Evolutionary conservation across 495 filamentous ascomycete species (phyloP), one percentile per base, ranked within the genome.

Genomic region (Glarea lozoyensis): DNA sequence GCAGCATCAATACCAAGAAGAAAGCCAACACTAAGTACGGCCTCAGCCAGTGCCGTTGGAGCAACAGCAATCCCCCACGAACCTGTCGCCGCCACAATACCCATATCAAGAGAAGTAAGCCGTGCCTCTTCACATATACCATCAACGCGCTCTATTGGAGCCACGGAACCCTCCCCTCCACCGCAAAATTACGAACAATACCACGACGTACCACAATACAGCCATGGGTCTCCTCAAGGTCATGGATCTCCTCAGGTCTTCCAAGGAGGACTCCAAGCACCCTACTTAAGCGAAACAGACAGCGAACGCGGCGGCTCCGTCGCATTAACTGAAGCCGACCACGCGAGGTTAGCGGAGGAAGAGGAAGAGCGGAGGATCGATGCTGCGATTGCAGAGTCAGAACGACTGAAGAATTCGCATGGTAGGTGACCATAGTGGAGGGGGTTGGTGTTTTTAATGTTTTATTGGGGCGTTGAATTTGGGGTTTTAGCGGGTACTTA

Each of bases 281-380:
- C 42, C 21, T 48, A 49, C 13, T 38, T 56, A n/a, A 45, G 36
- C 7, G 53, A 56, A 24, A 37, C 37, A 23, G 46, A 42, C n/a
- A n/a, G 25, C 25, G 25, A 29, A 7, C 25, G n/a, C n/a, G 7
- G 7, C 7, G n/a, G n/a, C n/a, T 29, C 7, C 1, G 49, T 11
- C 6, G n/a, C 10, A 5, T 21, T 52, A 46, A 56, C 37, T 30
- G 32, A 29, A 1, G 53, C 49, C n/a, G 53, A 56, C 19, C 18
- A 48, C 11, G 49, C 45, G 42, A 33, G 53, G 37, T 30, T 56
- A 16, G 18, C 16, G 18, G 35, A 37, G 21, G 53, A 56, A 18
- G 53, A 56, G 24, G 53, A 56, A 29, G 53, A 56, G 45, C 45
- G 45, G 39, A 46, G 45, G 27, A 56, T 56, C n/a, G 53, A 56